Evolutionary conservation across 352 stramenopile species (phyloP).

Genomic region (Blastocystis sp.): DNA sequence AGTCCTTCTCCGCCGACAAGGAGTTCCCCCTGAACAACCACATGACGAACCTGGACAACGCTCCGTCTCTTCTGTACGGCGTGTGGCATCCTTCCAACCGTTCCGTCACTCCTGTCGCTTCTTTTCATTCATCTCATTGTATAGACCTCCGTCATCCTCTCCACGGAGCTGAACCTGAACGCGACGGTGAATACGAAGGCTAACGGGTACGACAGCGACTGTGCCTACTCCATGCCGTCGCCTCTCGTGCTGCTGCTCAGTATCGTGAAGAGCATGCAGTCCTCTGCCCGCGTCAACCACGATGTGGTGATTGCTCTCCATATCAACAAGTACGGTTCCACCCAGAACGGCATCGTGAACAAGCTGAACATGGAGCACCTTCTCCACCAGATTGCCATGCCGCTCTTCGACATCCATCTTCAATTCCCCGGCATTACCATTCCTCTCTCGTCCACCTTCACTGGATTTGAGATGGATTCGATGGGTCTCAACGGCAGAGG

Average conservation of each 20-base stretch:
- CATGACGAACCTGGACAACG: neutral
- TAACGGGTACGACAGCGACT: neutral
- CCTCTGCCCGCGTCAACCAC: neutral
- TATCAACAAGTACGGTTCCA: conserved; percentile 41
- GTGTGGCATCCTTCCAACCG: neutral
- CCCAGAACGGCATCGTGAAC: conserved; percentile 14
- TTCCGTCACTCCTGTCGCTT: conserved; percentile 7
- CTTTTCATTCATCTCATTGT: neutral
- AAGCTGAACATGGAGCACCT: neutral
- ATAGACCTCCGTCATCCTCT: conserved; percentile 56
- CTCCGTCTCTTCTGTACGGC: conserved; percentile 34
- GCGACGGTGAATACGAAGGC: conserved; percentile 42
- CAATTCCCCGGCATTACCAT: neutral
- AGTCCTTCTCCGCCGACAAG: neutral
- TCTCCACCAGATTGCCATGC: neutral
- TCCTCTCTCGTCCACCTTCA: conserved; percentile 1
- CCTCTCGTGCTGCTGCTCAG: neutral
- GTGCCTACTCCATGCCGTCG: conserved; percentile 41
- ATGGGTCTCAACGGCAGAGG: neutral
- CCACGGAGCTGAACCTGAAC: conserved; percentile 54
- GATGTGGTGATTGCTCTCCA: conserved; percentile 33
- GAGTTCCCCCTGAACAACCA: neutral
- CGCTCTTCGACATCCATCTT: conserved; percentile 48
- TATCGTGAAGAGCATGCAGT: neutral
- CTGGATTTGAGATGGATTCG: neutral